Evolutionary conservation across 345 rosid genomes (phyloP).

Genomic region (Camelina sativa): DNA sequence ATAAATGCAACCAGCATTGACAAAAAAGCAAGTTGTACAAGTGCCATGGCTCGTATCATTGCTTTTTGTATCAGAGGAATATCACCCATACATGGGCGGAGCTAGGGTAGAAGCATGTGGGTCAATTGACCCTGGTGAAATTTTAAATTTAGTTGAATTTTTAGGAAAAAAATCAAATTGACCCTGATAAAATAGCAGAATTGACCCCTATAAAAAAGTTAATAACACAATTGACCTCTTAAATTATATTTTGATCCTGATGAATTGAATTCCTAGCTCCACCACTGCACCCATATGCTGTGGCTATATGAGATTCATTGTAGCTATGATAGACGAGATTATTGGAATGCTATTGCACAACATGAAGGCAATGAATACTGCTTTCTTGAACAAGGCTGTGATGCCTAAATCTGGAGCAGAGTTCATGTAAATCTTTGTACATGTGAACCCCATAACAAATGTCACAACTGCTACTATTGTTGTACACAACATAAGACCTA

Average conservation of each 20-base stretch:
- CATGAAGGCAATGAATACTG: neutral
- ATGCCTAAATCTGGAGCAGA: conserved; percentile 23
- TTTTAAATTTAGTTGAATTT: no score
- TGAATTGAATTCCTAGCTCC: no score
- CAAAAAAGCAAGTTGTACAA: neutral
- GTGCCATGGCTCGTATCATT: neutral
- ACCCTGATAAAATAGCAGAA: no score
- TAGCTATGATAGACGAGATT: neutral
- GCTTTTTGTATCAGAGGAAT: neutral
- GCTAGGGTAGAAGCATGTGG: no score
- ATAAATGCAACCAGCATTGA: conserved; percentile 15
- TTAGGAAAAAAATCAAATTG: no score
- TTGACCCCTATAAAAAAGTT: no score
- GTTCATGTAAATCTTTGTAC: neutral
- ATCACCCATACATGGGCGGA: conserved; percentile 4
- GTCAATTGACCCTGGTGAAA: no score
- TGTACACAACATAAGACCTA: neutral
- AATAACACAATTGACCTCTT: no score
- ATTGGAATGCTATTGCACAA: conserved; percentile 4
- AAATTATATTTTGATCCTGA: no score
- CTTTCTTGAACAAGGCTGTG: conserved; percentile 22
- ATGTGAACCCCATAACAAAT: conserved; percentile 20
- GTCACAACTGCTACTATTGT: conserved; percentile 18
- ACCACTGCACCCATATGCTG: conserved; percentile 8
- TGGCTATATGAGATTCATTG: neutral